These are phyloP conservation scores for Cytidiella melzeri DNA, from an alignment of 768 basidiomycete genomes.

Conservation along the genomic window DNA sequence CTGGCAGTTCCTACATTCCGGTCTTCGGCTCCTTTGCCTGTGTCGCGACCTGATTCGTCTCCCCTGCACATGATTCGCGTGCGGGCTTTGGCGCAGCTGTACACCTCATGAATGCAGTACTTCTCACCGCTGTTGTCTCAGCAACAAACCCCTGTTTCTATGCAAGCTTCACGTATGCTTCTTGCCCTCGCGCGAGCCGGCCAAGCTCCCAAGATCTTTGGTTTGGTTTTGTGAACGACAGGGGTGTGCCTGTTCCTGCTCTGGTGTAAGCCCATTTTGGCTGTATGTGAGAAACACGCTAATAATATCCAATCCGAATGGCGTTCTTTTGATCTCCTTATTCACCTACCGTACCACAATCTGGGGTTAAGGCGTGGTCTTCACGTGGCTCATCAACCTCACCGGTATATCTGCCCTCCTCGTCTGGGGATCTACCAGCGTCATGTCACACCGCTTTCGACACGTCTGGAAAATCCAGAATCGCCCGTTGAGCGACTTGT, in stretches of 20 bases:
- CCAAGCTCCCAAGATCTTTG: constrained; percentile 59
- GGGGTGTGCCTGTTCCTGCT: constrained; percentile 57
- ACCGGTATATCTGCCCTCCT: constrained; percentile 63
- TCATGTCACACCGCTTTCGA: constrained; percentile 56
- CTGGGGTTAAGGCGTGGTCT: constrained; percentile 50
- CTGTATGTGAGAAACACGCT: too few relatives aligned
- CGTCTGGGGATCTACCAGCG: constrained; percentile 56
- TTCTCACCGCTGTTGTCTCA: constrained; percentile 59
- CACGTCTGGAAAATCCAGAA: constrained; percentile 52
- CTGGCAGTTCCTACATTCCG: constrained; percentile 61
- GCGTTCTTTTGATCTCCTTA: constrained; percentile 41
- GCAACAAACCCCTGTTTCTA: constrained; percentile 64
- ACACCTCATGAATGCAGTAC: constrained; percentile 60
- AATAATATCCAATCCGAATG: constrained; percentile 32
- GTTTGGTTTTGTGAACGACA: constrained; percentile 55
- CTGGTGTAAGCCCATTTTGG: constrained; percentile 37
- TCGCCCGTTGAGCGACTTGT: constrained; percentile 44
- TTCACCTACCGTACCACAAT: constrained; percentile 53
- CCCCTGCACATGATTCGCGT: constrained; percentile 53
- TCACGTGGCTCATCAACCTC: constrained; percentile 56
- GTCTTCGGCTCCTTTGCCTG: constrained; percentile 56
- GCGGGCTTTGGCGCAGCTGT: constrained; percentile 58
- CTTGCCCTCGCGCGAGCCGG: constrained; percentile 57
- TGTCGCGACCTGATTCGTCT: constrained; percentile 54
- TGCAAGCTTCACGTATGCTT: constrained; percentile 56